Conservation (phyloP, 345 rosid species). For the Combretum micranthum region DNA sequence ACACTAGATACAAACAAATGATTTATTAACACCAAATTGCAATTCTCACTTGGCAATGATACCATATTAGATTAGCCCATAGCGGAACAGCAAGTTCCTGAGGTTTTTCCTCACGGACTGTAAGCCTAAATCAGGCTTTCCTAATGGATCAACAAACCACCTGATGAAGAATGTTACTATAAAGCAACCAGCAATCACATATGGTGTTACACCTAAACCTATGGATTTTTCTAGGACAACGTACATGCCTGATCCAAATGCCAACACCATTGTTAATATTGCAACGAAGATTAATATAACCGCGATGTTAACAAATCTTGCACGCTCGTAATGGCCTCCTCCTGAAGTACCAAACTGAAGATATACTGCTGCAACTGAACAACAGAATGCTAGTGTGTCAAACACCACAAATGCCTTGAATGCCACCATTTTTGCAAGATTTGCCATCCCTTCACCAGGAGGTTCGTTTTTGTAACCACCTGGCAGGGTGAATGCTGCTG, state of each 20-base stretch:
- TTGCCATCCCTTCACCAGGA: background rate
- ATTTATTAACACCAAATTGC: no score
- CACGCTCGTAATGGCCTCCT: constrained; percentile 16
- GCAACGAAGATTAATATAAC: constrained; percentile 15
- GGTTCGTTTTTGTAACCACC: constrained; percentile 11
- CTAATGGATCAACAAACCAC: constrained; percentile 20
- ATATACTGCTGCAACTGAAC: constrained; percentile 10
- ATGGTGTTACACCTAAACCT: constrained; percentile 11
- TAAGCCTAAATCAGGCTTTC: constrained; percentile 17
- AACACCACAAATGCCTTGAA: constrained; percentile 9
- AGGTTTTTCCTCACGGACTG: constrained; percentile 9
- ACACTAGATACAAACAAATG: no score
- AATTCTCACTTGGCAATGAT: no score
- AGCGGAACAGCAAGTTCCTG: constrained; percentile 12
- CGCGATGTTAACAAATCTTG: constrained; percentile 9
- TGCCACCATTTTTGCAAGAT: background rate
- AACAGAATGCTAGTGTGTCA: constrained; percentile 15
- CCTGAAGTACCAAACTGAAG: constrained; percentile 15
- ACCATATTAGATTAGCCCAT: constrained; percentile 1
- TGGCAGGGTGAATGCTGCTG: constrained; percentile 15
- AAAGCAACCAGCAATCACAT: constrained; percentile 11
- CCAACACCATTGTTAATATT: constrained; percentile 12
- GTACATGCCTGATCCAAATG: constrained; percentile 15
- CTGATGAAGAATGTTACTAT: constrained; percentile 8
- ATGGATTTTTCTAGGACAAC: constrained; percentile 9